Evolutionary conservation across 2,329 filamentous ascomycete genomes (phyloP), one percentile per base, ranked within the genome.

Genomic region (Paramyrothecium roridum): DNA sequence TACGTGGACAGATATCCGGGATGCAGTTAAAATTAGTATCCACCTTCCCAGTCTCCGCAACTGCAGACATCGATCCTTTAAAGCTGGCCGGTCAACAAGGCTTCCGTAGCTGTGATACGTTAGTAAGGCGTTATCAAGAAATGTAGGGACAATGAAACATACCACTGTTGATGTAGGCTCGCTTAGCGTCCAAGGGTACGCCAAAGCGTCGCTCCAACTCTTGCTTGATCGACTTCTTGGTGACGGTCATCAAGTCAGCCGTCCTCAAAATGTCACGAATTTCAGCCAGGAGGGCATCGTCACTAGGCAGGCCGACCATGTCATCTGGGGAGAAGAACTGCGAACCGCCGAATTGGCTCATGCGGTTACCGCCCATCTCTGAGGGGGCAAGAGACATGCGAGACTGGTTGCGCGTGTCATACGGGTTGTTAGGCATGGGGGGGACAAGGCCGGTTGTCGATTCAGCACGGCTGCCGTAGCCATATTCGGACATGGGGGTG

Each of bases 151-250:
- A n/a, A n/a, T n/a, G n/a, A 46, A 60, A 83, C 88, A 76, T 86
- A 93, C 90, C 90, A 76, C 87, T 92, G 72, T 92, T 93, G 70
- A 99, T 98, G 74, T 97, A 99, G 56, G 90, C 86, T 73, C 93
- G 88, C 82, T 91, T 96, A 53, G 86, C 80, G 70, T 98, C 93
- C 56, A 99, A 82, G 56, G 87, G 84, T 59, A 96, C 87, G 58
- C 90, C 90, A 68, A 99, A 99, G 59, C 93, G 84, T 67, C 86
- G 85, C 80, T 99, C 95, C 56, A 99, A 77, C 77, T 99, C 95
- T 63, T 84, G 76, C 82, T 98, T 98, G 74, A 99, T 90, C 65
- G 90, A 91, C 85, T 99, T 99, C 86, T 99, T 99, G 62, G 95
- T 99, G 47, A 99, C 91, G 4, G 85, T 93, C 95, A 99, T 99